Evolutionary conservation across 1,284 basidiomycete genomes (phyloP).

Genomic region (Sanghuangporus baumii): DNA sequence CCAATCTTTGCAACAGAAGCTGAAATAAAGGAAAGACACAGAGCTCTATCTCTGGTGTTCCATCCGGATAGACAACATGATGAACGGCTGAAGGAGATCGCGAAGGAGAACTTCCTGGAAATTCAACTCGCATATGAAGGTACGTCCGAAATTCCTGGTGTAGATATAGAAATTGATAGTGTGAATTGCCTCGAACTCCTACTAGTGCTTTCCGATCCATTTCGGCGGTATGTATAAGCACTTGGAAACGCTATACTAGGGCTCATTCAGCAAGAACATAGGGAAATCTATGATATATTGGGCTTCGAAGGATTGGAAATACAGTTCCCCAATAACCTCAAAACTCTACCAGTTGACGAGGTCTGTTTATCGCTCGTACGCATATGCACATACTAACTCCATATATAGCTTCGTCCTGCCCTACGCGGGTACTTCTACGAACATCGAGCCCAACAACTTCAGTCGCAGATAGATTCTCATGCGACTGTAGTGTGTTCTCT

Average conservation of each 20-base stretch:
- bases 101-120: conserved; percentile 63
- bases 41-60: conserved; percentile 68
- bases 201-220: conserved; percentile 68
- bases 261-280: conserved; percentile 23
- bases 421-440: conserved; percentile 9
- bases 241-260: conserved; percentile 22
- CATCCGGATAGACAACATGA: conserved; percentile 83
- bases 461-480: conserved; percentile 10
- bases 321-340: conserved; percentile 22
- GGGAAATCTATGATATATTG: conserved; percentile 71
- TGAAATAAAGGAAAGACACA: conserved; percentile 71
- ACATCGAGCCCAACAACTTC: not conserved
- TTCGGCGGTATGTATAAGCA: conserved; percentile 47
- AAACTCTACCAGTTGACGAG: conserved; percentile 9
- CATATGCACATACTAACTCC: conserved; percentile 18
- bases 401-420: conserved; percentile 21
- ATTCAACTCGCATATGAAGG: conserved; percentile 78
- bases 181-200: not conserved
- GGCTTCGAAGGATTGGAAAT: conserved; percentile 47
- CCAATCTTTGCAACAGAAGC: conserved; percentile 54
- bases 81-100: conserved; percentile 48
- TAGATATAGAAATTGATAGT: not conserved
- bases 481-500: conserved; percentile 13
- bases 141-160: conserved; percentile 25
- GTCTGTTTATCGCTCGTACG: conserved; percentile 4